These are phyloP conservation scores for Ceratocystis destructans DNA, from an alignment of 2,329 filamentous ascomycete species.

Conservation along the genomic window DNA sequence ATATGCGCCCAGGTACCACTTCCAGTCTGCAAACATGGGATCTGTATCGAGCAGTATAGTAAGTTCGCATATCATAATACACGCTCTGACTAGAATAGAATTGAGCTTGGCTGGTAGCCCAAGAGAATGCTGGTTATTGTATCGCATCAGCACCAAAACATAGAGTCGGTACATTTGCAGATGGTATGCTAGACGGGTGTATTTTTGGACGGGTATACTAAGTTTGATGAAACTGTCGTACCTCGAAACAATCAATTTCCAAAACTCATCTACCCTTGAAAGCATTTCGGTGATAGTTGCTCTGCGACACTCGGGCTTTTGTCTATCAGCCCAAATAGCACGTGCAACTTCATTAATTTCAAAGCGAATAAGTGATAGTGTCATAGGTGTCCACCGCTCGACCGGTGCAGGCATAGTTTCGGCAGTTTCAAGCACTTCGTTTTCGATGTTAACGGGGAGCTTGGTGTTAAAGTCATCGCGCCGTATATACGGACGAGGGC, in stretches of 20 bases:
- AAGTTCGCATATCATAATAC: conserved; percentile 37
- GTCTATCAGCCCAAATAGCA: conserved; percentile 54
- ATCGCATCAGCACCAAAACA: conserved; percentile 55
- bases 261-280: conserved; percentile 55
- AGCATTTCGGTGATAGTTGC: conserved; percentile 50
- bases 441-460: conserved; percentile 57
- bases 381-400: conserved; percentile 51
- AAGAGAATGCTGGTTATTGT: conserved; percentile 36
- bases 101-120: conserved; percentile 48
- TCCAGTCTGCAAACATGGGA: conserved; percentile 41
- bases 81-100: conserved; percentile 49
- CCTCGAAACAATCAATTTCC: conserved; percentile 47
- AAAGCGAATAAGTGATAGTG: conserved; percentile 53
- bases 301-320: conserved; percentile 47
- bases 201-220: conserved; percentile 45
- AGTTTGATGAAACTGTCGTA: conserved; percentile 52
- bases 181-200: conserved; percentile 50
- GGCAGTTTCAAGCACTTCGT: conserved; percentile 41
- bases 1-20: conserved; percentile 58
- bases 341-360: conserved; percentile 63
- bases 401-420: conserved; percentile 27
- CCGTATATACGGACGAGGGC: conserved; percentile 57
- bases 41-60: conserved; percentile 35
- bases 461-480: conserved; percentile 62
- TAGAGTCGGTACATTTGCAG: conserved; percentile 50